These are phyloP conservation scores for Arabidopsis arenosa DNA, from an alignment of 345 rosid genomes.

Conservation along the genomic window DNA sequence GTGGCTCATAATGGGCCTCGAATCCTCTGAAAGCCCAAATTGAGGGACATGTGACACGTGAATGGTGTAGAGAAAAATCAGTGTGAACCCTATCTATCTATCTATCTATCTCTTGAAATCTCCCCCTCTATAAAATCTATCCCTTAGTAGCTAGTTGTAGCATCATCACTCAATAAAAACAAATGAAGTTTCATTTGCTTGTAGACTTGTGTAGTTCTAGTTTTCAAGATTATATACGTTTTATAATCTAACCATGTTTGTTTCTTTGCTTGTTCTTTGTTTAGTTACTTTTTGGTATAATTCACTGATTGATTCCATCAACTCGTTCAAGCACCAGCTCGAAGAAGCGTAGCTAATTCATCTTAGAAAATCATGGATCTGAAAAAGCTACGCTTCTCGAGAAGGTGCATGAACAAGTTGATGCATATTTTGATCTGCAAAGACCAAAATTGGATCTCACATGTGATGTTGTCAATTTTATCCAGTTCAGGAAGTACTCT, in stretches of 20 bases:
- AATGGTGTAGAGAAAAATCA: neutral
- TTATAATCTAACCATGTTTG: neutral
- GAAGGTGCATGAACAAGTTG: conserved; percentile 16
- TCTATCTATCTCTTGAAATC: neutral
- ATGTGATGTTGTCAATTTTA: neutral
- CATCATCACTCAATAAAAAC: neutral
- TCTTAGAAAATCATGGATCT: neutral
- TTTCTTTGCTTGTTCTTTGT: neutral
- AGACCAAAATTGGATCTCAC: conserved; percentile 4
- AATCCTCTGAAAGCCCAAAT: neutral
- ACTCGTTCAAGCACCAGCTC: conserved; percentile 27
- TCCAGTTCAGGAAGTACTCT: neutral
- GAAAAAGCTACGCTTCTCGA: conserved; percentile 22
- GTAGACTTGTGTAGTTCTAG: neutral
- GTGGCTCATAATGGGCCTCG: neutral
- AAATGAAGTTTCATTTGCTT: neutral
- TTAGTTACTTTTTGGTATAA: neutral
- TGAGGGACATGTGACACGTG: neutral
- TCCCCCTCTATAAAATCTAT: neutral
- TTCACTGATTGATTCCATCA: conserved; percentile 15
- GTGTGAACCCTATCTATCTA: neutral
- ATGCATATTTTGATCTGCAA: conserved; percentile 4
- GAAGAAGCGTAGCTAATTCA: conserved; percentile 11
- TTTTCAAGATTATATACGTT: neutral
- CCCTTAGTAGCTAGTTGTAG: neutral